Conservation (phyloP, 257 asterid species). For the Solanum stenotomum region DNA sequence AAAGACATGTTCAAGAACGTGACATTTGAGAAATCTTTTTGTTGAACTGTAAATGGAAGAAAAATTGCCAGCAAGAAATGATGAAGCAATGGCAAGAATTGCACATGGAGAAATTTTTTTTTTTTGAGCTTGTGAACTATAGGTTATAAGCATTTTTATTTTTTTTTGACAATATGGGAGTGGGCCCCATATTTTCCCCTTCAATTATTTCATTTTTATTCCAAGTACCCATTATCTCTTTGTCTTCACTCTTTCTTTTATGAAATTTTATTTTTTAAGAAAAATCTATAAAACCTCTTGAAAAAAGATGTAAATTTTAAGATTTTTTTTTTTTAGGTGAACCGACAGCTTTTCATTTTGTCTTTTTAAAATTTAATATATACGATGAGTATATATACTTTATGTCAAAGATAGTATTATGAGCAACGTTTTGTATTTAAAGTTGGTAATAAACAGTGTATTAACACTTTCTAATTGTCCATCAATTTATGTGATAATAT, state of each 20-base stretch:
- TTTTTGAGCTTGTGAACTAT: neutral
- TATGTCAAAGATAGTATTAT: neutral
- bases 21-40: constrained; percentile 18
- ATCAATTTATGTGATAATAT: too few relatives aligned
- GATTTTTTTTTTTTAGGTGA: neutral
- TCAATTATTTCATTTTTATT: neutral
- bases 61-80: constrained; percentile 51
- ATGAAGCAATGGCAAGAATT: neutral
- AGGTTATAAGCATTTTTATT: neutral
- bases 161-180: constrained; percentile 6
- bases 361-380: neutral
- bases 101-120: constrained; percentile 40
- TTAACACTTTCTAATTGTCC: neutral
- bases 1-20: constrained; percentile 21
- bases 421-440: neutral
- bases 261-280: neutral
- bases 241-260: neutral
- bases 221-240: constrained; percentile 1
- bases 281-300: neutral
- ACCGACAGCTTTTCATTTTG: neutral
- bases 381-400: neutral
- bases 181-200: neutral
- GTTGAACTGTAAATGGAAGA: constrained; percentile 38
- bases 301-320: neutral
- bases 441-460: neutral